Evolutionary conservation across 2,329 filamentous ascomycete genomes (phyloP), one percentile per base, ranked within the genome.

Genomic region (Ophiostoma ips): DNA sequence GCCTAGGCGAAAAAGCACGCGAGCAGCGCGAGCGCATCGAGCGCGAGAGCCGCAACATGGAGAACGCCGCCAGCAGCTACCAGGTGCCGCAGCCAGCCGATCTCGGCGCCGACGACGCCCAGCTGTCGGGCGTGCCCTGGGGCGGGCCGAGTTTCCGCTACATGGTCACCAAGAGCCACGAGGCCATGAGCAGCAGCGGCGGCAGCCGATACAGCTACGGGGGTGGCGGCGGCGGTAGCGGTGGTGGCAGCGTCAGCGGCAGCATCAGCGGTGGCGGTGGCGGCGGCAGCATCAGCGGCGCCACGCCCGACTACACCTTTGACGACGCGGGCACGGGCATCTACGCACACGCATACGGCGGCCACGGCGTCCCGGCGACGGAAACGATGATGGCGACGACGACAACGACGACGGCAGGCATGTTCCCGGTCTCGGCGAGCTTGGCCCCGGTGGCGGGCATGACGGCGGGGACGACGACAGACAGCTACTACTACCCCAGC

Each of bases 101-200:
- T 37, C 68, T 84, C 34, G 64, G 64, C 52, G n/a, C n/a, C n/a
- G 61, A 59, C 34, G 72, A 75, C 46, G 58, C 66, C 34, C 70
- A 74, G 12, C 68, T 77, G 7, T 79, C 80, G 0, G 83, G 83
- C 0, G 67, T 87, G 3, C 83, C 83, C 0, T 87, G 83, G 84
- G 84, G 84, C 34, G 75, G 81, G 18, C 64, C 85, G 55, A 83
- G 73, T 53, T 71, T 87, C 64, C 71, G 68, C 36, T 71, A 72
- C 56, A 66, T 76, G 24, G 63, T 77, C 0, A 62, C 69, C 8
- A 65, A 68, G 47, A 75, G 75, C 43, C 71, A 75, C 58, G 72
- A 75, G 56, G 64, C 64, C 8, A 65, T 69, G 52, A 70, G 69
- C 56, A 64, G 65, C 31, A 66, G 66, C 9, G 68, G 33, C 11